Evolutionary conservation across 2,329 filamentous ascomycete genomes (phyloP).

Genomic region (Thelonectria blattea): DNA sequence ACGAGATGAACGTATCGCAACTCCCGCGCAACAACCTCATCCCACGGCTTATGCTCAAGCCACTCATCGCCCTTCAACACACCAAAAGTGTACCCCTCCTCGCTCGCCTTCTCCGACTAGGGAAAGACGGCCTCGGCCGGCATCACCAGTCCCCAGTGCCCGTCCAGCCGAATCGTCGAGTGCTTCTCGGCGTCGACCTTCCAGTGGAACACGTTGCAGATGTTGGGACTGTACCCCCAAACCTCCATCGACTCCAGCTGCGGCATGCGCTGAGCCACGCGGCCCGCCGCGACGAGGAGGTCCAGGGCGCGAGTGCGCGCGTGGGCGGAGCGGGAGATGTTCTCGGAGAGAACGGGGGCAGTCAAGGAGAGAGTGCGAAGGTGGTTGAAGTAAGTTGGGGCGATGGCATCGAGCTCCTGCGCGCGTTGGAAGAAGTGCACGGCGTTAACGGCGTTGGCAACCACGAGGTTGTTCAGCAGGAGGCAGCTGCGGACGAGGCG

Average conservation of each 20-base stretch:
- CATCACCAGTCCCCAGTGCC: neutral
- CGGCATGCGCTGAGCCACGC: neutral
- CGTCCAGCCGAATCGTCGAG: neutral
- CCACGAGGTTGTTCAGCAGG: neutral
- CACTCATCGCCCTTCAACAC: too few species aligned
- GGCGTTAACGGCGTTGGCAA: neutral
- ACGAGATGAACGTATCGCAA: too few species aligned
- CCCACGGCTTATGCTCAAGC: too few species aligned
- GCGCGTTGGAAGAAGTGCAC: neutral
- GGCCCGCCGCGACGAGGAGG: neutral
- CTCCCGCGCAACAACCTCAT: too few species aligned
- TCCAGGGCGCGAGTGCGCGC: neutral
- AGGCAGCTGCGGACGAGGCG: neutral
- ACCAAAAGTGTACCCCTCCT: too few species aligned
- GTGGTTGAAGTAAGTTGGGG: neutral
- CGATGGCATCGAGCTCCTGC: neutral
- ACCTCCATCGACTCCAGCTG: neutral
- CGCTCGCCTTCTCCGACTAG: too few species aligned
- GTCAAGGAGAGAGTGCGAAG: neutral
- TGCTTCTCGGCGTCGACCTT: neutral
- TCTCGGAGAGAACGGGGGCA: neutral
- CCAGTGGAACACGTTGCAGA: neutral
- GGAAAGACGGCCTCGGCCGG: too few species aligned
- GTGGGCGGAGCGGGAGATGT: neutral
- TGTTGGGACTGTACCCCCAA: neutral